phyloP scores from a whole-genome alignment of 257 asterid genomes.

The Rhazya stricta region DNA sequence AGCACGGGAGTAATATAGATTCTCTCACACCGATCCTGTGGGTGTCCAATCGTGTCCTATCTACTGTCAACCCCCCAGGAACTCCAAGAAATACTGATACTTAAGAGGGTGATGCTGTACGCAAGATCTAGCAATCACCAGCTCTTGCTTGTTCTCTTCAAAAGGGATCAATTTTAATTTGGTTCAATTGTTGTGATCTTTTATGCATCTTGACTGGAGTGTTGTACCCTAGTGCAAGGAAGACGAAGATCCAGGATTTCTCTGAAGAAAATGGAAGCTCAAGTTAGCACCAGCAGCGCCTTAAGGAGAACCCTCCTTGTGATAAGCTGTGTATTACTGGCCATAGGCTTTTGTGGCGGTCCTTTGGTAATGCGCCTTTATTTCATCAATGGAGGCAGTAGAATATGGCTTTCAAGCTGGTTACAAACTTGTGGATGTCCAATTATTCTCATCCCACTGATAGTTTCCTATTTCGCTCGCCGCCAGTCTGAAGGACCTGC shows the following conservation, averaged over 20 bases:
- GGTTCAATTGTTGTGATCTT: background rate
- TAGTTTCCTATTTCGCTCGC: slow-evolving; percentile 14
- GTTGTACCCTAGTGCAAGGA: too few relatives aligned
- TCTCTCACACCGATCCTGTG: background rate
- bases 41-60: background rate
- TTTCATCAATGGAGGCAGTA: slow-evolving; percentile 24
- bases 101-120: background rate
- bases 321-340: background rate
- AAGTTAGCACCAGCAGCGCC: background rate
- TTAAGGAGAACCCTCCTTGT: slow-evolving; percentile 11
- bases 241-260: background rate
- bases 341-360: slow-evolving; percentile 20
- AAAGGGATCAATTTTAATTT: too few relatives aligned
- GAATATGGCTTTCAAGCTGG: slow-evolving; percentile 22
- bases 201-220: background rate
- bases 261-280: slow-evolving; percentile 9
- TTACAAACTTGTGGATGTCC: slow-evolving; percentile 23
- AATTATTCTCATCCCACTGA: slow-evolving; percentile 17
- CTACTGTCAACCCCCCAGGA: too few relatives aligned
- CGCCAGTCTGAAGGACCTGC: background rate
- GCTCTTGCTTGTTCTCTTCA: background rate
- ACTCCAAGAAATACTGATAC: background rate
- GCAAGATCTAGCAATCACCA: background rate
- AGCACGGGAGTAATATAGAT: too few relatives aligned
- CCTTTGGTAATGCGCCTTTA: slow-evolving; percentile 28